Conservation (phyloP, 2,329 filamentous ascomycete genomes). For the Trichoderma brevicompactum region DNA sequence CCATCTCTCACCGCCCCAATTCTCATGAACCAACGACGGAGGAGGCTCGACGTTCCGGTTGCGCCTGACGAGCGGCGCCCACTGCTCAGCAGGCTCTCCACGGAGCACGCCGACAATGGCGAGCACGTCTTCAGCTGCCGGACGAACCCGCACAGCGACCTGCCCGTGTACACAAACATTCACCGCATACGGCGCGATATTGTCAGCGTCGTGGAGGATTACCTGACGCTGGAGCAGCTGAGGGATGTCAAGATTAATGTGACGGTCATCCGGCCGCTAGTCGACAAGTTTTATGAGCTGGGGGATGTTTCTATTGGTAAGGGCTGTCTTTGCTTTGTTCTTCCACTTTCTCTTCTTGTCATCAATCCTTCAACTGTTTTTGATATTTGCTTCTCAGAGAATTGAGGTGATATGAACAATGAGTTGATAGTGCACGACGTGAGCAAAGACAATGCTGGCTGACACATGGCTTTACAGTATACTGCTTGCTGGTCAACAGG, state of each 20-base stretch:
- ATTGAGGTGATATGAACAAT: neutral
- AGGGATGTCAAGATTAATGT: slow-evolving; percentile 82
- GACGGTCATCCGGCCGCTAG: slow-evolving; percentile 75
- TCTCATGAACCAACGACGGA: slow-evolving; percentile 35
- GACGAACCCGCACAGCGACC: slow-evolving; percentile 61
- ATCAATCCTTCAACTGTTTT: neutral
- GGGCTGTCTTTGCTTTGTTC: slow-evolving; percentile 30
- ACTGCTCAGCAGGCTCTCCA: slow-evolving; percentile 42
- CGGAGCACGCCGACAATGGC: slow-evolving; percentile 38
- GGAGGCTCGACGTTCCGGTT: slow-evolving; percentile 41
- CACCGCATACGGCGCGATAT: slow-evolving; percentile 71
- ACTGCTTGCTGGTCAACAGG: slow-evolving; percentile 81
- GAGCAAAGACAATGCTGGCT: neutral
- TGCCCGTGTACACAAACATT: slow-evolving; percentile 79
- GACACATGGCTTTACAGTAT: slow-evolving; percentile 56
- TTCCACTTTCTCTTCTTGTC: neutral
- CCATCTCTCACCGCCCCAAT: neutral
- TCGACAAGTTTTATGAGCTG: slow-evolving; percentile 80
- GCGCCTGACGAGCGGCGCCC: slow-evolving; percentile 43
- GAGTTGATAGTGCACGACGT: neutral
- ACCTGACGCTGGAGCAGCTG: slow-evolving; percentile 73
- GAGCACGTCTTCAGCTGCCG: slow-evolving; percentile 56
- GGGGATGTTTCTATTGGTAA: slow-evolving; percentile 77
- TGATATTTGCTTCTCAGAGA: neutral
- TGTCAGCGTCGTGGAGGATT: slow-evolving; percentile 64